Conservation (phyloP, 2,329 filamentous ascomycete species). For the Apiospora rasikravindrae region DNA sequence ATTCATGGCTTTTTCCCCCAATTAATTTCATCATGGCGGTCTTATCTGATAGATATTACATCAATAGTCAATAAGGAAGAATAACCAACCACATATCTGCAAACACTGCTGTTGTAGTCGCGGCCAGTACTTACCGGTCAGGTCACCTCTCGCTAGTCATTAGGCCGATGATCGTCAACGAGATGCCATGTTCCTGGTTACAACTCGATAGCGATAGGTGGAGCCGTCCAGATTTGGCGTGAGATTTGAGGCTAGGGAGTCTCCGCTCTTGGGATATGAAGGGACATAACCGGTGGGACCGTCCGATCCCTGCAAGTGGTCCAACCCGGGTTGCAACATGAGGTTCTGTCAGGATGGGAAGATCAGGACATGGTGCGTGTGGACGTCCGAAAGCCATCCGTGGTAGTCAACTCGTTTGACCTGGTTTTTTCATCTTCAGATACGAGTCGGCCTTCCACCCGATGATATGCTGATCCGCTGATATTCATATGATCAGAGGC, state of each 20-base stretch:
- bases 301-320: neutral
- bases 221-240: neutral
- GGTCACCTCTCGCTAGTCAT: neutral
- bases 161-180: neutral
- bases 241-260: neutral
- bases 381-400: neutral
- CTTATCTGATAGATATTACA: neutral
- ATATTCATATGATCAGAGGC: neutral
- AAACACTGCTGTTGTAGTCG: too few relatives aligned
- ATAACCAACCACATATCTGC: neutral
- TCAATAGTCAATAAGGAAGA: slow-evolving; percentile 6
- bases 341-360: neutral
- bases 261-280: neutral
- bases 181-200: neutral
- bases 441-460: neutral
- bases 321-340: neutral
- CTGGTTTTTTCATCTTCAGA: neutral
- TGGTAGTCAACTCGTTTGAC: neutral
- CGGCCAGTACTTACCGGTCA: neutral
- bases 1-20: neutral
- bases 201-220: neutral
- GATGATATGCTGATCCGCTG: neutral
- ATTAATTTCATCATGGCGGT: neutral
- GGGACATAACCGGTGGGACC: neutral
- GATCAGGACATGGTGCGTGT: neutral